Evolutionary conservation across 2,329 filamentous ascomycete genomes (phyloP), one percentile per base, ranked within the genome.

Genomic region (Ceratocystis eucalypticola): DNA sequence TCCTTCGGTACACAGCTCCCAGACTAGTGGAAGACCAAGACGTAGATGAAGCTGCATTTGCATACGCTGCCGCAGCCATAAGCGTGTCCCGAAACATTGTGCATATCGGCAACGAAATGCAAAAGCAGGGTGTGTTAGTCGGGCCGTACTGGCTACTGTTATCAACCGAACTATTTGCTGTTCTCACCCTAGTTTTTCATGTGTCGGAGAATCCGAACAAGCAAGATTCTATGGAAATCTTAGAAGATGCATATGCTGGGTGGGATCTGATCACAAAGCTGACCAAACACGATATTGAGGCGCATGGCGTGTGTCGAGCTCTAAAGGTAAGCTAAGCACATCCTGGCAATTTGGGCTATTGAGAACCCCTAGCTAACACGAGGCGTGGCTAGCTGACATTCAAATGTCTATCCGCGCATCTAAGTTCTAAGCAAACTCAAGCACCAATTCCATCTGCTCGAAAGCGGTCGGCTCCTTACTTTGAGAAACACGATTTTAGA

Each of bases 61-160:
- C 88, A 12, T 93, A 88, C 70, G 83, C 83, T 1, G 80, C 82
- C 1, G 82, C 82, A 0, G 82, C 82, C 1, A 80, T 85, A 65
- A 85, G 81, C 68, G 79, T 91, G 12, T 83, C 82, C 8, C 79
- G 80, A 3, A 88, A 93, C 71, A 89, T 94, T 68, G 84, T 94
- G 44, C 88, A 92, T 71, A 90, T 93, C 67, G 88, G 87, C 3
- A 81, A 85, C 25, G 87, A 91, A 71, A 92, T 92, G 78, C 86
- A 88, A 70, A 87, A 86, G 72, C 83, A 87, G 71, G 83, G 86
- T 3, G 79, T 90, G 5, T 78, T 94, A n/a, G 87, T 88, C 69
- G 90, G 89, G 0, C 88, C 89, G 0, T 92, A 91, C 74, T 94
- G 89, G 89, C 93, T 93, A 72, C 88, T 89, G 70, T 84, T 93